These are phyloP conservation scores for Aspergillus fumigatiaffinis DNA, from an alignment of 2,329 filamentous ascomycete genomes.

Conservation along the genomic window DNA sequence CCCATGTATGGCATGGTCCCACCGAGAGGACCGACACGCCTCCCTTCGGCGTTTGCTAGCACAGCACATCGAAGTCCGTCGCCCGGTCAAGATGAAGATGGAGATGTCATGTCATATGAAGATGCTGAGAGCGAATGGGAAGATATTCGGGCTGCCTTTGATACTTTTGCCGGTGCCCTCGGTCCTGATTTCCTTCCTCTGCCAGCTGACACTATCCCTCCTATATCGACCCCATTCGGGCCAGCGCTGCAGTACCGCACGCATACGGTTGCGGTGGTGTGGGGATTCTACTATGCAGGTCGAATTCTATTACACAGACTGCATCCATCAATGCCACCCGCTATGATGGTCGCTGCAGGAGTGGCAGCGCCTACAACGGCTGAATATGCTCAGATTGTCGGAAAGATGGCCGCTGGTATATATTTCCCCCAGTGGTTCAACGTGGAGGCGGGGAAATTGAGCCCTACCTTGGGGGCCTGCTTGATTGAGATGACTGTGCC, in stretches of 20 bases:
- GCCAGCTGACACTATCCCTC: conserved; percentile 60
- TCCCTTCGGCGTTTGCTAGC: conserved; percentile 53
- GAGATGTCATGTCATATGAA: conserved; percentile 60
- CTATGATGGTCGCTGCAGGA: conserved; percentile 80
- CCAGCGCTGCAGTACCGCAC: conserved; percentile 76
- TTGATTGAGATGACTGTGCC: conserved; percentile 79
- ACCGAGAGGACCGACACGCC: conserved; percentile 35
- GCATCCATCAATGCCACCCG: conserved; percentile 86
- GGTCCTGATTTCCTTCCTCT: conserved; percentile 74
- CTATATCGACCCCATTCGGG: conserved; percentile 72
- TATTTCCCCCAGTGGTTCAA: conserved; percentile 42
- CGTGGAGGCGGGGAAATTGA: conserved; percentile 52
- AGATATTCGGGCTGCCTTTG: conserved; percentile 39
- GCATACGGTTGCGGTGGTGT: conserved; percentile 81
- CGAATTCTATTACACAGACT: conserved; percentile 76
- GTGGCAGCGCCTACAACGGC: conserved; percentile 70
- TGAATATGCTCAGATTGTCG: conserved; percentile 68
- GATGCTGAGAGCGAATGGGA: conserved; percentile 77
- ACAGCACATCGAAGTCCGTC: conserved; percentile 31
- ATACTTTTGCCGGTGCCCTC: conserved; percentile 53
- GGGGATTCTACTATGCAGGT: conserved; percentile 82
- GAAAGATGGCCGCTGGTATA: conserved; percentile 72
- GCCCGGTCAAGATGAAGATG: conserved; percentile 41
- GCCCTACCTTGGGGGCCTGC: conserved; percentile 72
- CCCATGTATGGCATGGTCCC: conserved; percentile 50